These are phyloP conservation scores for Nitzschia sp. DNA, from an alignment of 108 stramenopile genomes.

Conservation along the genomic window DNA sequence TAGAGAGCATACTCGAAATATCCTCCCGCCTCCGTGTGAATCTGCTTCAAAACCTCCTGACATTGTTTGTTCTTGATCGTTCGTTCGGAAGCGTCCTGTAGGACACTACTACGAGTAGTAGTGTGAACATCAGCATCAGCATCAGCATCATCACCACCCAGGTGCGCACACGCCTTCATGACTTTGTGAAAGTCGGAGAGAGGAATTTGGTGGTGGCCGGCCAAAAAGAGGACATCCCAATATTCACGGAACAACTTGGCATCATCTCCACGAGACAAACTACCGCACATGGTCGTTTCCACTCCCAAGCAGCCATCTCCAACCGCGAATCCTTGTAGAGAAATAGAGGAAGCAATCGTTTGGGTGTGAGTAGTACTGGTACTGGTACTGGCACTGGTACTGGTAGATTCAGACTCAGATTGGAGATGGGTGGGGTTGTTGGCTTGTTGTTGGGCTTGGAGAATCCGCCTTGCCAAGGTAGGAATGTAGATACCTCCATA, in stretches of 20 bases:
- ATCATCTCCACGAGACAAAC: slow-evolving; percentile 5
- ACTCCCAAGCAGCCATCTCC: slow-evolving; percentile 83
- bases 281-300: slow-evolving; percentile 59
- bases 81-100: background rate
- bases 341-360: slow-evolving; percentile 1
- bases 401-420: too few relatives aligned
- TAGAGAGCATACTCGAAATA: slow-evolving; percentile 73
- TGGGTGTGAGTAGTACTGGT: too few relatives aligned
- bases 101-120: slow-evolving; percentile 3
- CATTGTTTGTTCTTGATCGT: slow-evolving; percentile 34
- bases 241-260: slow-evolving; percentile 24
- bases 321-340: slow-evolving; percentile 68
- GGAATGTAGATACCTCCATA: slow-evolving; percentile 72
- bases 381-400: too few relatives aligned
- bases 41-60: slow-evolving; percentile 35
- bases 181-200: slow-evolving; percentile 51
- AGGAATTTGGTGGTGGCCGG: slow-evolving; percentile 73
- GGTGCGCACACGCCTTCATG: slow-evolving; percentile 41
- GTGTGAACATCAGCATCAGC: background rate
- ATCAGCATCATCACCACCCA: background rate
- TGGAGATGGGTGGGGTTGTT: background rate
- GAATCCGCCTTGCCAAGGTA: slow-evolving; percentile 51
- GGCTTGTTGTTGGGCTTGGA: slow-evolving; percentile 17
- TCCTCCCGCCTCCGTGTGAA: slow-evolving; percentile 50
- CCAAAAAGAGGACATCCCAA: slow-evolving; percentile 64